A percentile compares a stretch with the other conserved stretches of the same genome.
Evolutionary conservation across 495 filamentous ascomycete species (phyloP).

Genomic region (Penicillium antarcticum): DNA sequence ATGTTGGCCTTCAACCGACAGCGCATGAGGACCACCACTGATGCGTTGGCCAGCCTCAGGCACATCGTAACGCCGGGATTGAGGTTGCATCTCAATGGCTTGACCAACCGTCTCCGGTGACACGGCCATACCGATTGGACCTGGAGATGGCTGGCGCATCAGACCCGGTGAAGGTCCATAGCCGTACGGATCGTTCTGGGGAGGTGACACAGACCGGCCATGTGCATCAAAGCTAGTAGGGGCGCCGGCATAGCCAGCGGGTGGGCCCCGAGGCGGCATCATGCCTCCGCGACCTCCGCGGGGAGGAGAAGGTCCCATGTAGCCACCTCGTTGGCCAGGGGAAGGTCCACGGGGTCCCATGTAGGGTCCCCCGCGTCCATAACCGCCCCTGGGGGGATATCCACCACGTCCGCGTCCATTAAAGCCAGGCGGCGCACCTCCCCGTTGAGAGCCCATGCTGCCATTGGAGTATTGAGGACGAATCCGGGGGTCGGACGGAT

Average conservation of each 20-base stretch:
- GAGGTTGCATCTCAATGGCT: conserved; percentile 77
- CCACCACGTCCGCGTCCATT: conserved; percentile 53
- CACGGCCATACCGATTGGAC: conserved; percentile 56
- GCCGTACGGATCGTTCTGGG: conserved; percentile 31
- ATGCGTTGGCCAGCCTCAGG: conserved; percentile 56
- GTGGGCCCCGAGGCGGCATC: conserved; percentile 49
- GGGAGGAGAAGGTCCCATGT: conserved; percentile 29
- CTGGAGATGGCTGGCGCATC: conserved; percentile 47
- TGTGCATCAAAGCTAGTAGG: conserved; percentile 25
- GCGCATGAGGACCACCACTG: conserved; percentile 54
- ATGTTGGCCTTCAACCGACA: conserved; percentile 25
- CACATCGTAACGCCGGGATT: conserved; percentile 32
- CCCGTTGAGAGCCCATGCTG: conserved; percentile 53
- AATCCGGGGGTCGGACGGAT: conserved; percentile 47
- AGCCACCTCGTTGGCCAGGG: conserved; percentile 27
- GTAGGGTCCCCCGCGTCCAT: conserved; percentile 54
- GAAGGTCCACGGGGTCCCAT: conserved; percentile 38
- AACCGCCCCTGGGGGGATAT: conserved; percentile 55
- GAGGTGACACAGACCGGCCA: conserved; percentile 19
- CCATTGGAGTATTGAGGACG: conserved; percentile 60
- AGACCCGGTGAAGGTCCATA: conserved; percentile 4
- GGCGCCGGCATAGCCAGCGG: conserved; percentile 45
- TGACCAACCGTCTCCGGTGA: conserved; percentile 57
- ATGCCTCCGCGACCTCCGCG: conserved; percentile 30
- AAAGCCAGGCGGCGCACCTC: conserved; percentile 47